Evolutionary conservation across 768 basidiomycete genomes (phyloP).

Genomic region (Lactifluus volemus): DNA sequence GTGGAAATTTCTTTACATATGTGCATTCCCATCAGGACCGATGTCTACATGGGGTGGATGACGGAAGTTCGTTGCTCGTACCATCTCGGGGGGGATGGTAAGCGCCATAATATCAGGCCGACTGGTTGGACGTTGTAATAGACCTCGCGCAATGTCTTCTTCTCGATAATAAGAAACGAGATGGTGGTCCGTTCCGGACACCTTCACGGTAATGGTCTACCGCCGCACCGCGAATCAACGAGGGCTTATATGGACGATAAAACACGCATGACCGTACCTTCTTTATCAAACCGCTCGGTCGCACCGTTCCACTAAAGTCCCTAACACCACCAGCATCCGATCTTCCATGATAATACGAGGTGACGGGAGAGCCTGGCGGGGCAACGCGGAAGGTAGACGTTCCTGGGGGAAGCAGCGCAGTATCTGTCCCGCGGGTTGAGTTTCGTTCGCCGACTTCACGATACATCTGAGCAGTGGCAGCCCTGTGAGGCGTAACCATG

Average conservation of each 20-base stretch:
- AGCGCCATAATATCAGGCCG: constrained; percentile 65
- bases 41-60: constrained; percentile 75
- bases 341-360: constrained; percentile 12
- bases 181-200: constrained; percentile 73
- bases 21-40: constrained; percentile 58
- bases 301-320: constrained; percentile 7
- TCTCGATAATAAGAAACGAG: constrained; percentile 79
- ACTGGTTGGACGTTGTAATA: constrained; percentile 59
- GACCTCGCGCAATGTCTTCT: constrained; percentile 64
- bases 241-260: background rate
- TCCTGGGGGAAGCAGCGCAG: constrained; percentile 9
- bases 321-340: constrained; percentile 19
- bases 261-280: constrained; percentile 51
- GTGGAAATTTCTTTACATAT: constrained; percentile 40
- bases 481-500: constrained; percentile 2
- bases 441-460: constrained; percentile 69
- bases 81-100: constrained; percentile 66
- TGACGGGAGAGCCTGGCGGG: constrained; percentile 6
- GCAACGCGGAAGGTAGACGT: constrained; percentile 17
- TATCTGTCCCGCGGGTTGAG: constrained; percentile 13
- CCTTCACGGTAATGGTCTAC: constrained; percentile 79
- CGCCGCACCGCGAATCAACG: background rate
- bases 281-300: constrained; percentile 61
- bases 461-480: constrained; percentile 47
- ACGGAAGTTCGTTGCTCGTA: constrained; percentile 74